Percentiles rank a stretch among this genome's conserved stretches.
phyloP scores from a whole-genome alignment of 768 basidiomycete species.

The Leccinum disarticulatum region DNA sequence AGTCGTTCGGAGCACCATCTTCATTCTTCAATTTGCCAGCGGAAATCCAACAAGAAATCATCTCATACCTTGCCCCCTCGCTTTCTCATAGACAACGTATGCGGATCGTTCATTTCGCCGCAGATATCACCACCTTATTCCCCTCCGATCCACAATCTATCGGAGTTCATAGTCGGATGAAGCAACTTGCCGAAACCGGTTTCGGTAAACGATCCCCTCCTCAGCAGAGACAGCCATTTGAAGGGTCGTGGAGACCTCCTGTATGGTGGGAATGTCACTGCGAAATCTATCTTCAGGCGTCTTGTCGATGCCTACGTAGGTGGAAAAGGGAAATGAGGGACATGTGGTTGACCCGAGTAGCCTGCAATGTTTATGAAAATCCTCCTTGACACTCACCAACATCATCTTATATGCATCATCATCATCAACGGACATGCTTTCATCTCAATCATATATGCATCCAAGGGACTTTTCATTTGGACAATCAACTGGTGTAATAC shows the following conservation, averaged over 20 bases:
- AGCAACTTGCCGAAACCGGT: slow-evolving; percentile 6
- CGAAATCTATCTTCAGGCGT: slow-evolving; percentile 22
- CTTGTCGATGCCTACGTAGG: slow-evolving; percentile 30
- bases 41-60: slow-evolving; percentile 57
- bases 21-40: slow-evolving; percentile 48
- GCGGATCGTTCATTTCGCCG: slow-evolving; percentile 53
- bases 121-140: slow-evolving; percentile 46
- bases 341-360: slow-evolving; percentile 48
- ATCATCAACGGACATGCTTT: slow-evolving; percentile 5
- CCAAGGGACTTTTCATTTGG: background rate
- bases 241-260: slow-evolving; percentile 37
- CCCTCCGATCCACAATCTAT: slow-evolving; percentile 25
- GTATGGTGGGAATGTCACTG: slow-evolving; percentile 35
- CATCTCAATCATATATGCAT: slow-evolving; percentile 3
- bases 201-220: slow-evolving; percentile 8
- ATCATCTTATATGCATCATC: background rate
- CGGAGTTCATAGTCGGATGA: slow-evolving; percentile 4
- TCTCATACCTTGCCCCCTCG: slow-evolving; percentile 56
- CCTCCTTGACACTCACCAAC: slow-evolving; percentile 5
- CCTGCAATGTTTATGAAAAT: slow-evolving; percentile 46
- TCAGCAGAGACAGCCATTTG: slow-evolving; percentile 19
- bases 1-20: slow-evolving; percentile 9
- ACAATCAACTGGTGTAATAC: slow-evolving; percentile 13
- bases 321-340: slow-evolving; percentile 43
- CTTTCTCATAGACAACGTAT: slow-evolving; percentile 56